Evolutionary conservation across 2,329 filamentous ascomycete genomes (phyloP).

Genomic region (Acarospora socialis): DNA sequence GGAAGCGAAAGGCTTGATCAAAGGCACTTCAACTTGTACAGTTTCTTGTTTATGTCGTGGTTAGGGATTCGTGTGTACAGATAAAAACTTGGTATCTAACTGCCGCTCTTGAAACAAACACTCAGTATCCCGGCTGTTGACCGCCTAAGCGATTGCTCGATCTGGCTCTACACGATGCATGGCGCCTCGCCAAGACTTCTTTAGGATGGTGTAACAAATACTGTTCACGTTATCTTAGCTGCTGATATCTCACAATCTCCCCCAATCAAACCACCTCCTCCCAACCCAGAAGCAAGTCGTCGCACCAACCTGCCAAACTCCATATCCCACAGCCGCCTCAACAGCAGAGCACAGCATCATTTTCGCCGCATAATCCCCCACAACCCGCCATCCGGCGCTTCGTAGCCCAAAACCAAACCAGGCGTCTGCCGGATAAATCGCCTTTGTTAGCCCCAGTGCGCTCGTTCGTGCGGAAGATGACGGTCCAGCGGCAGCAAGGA

Average conservation of each 20-base stretch:
- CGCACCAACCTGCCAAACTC: conserved; percentile 8
- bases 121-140: too few relatives aligned
- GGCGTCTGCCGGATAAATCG: conserved; percentile 5
- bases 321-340: conserved; percentile 6
- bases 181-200: too few relatives aligned
- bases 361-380: conserved; percentile 10
- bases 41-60: too few relatives aligned
- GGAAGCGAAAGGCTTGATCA: too few relatives aligned
- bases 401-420: conserved; percentile 12
- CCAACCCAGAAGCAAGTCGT: conserved; percentile 8
- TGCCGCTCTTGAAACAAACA: too few relatives aligned
- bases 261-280: conserved; percentile 8
- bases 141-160: too few relatives aligned
- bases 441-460: conserved; percentile 2
- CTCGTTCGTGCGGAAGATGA: background rate
- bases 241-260: conserved; percentile 3
- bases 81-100: too few relatives aligned
- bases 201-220: too few relatives aligned
- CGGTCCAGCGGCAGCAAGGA: conserved; percentile 3
- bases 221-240: too few relatives aligned
- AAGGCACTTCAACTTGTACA: too few relatives aligned
- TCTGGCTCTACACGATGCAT: too few relatives aligned
- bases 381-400: conserved; percentile 6
- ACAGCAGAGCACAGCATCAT: conserved; percentile 11
- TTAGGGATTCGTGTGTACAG: too few relatives aligned